Percentiles rank a stretch among this genome's conserved stretches.
phyloP scores from a whole-genome alignment of 495 filamentous ascomycete species.

The Trichoderma asperelloides region DNA sequence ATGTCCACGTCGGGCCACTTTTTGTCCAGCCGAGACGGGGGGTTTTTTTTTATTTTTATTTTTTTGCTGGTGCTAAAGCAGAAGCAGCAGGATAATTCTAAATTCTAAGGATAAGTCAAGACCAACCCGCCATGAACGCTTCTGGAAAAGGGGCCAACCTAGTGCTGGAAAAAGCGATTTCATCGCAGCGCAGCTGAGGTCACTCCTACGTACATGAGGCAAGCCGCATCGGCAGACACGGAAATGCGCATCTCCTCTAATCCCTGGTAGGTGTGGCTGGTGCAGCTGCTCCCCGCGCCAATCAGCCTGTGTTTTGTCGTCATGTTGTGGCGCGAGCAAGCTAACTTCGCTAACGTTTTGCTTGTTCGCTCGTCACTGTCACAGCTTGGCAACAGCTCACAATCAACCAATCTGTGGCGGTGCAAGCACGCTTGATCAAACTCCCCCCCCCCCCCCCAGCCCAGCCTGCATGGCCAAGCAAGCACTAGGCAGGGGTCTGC shows the following conservation, averaged over 20 bases:
- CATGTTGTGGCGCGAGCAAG: background rate
- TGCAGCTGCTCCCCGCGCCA: too few relatives aligned
- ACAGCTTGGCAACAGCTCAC: too few relatives aligned
- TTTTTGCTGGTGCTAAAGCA: too few relatives aligned
- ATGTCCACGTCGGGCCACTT: too few relatives aligned
- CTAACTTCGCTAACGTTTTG: background rate
- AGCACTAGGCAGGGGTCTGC: conserved; percentile 4
- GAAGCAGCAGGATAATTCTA: too few relatives aligned
- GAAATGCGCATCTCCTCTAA: background rate
- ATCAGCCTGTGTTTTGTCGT: background rate
- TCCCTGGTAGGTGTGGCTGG: conserved; percentile 1
- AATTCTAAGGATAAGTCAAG: too few relatives aligned
- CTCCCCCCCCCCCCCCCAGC: too few relatives aligned
- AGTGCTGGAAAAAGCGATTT: background rate
- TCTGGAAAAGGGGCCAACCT: too few relatives aligned
- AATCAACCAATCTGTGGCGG: background rate
- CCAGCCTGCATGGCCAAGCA: background rate
- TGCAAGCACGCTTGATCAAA: background rate
- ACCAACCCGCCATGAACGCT: too few relatives aligned
- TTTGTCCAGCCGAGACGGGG: too few relatives aligned
- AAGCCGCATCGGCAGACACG: background rate
- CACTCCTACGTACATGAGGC: background rate
- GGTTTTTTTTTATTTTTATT: too few relatives aligned
- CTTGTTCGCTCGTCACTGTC: background rate
- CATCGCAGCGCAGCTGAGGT: background rate